These are phyloP conservation scores for Teratosphaeria nubilosa DNA, from an alignment of 2,329 filamentous ascomycete genomes.

Conservation along the genomic window DNA sequence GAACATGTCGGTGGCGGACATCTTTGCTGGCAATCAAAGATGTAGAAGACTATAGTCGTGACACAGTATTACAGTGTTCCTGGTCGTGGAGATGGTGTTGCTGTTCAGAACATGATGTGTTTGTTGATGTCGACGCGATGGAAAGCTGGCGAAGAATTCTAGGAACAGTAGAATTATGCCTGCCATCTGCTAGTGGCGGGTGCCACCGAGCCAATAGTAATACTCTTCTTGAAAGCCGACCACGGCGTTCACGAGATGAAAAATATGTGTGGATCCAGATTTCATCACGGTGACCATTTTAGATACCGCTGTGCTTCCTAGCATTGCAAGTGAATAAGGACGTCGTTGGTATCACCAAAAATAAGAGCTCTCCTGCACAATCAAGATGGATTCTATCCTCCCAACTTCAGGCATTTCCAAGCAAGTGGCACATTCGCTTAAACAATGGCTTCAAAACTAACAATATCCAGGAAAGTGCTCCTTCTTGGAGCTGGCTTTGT, in stretches of 20 bases:
- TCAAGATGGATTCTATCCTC: slow-evolving; percentile 29
- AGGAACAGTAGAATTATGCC: neutral
- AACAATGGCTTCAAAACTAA: neutral
- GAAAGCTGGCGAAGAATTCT: neutral
- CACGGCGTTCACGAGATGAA: neutral
- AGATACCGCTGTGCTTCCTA: neutral
- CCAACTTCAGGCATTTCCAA: slow-evolving; percentile 17
- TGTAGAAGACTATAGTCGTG: neutral
- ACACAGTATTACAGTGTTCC: too few species aligned
- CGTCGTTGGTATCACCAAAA: neutral
- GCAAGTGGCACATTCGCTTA: slow-evolving; percentile 17
- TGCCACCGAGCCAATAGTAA: neutral
- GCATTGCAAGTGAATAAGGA: neutral
- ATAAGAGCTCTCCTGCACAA: neutral
- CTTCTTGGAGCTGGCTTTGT: slow-evolving; percentile 46
- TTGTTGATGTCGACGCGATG: neutral
- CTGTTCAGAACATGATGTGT: neutral
- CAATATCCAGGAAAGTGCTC: slow-evolving; percentile 29
- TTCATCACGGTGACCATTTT: neutral
- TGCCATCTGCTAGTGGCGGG: neutral
- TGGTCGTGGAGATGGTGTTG: neutral
- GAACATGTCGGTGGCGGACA: slow-evolving; percentile 32
- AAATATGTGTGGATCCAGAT: neutral
- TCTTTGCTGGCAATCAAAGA: slow-evolving; percentile 1
- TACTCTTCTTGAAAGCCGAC: neutral